These are phyloP conservation scores for Chytriomyces confervae DNA, from an alignment of 192 early-diverging fungal species.

Conservation along the genomic window DNA sequence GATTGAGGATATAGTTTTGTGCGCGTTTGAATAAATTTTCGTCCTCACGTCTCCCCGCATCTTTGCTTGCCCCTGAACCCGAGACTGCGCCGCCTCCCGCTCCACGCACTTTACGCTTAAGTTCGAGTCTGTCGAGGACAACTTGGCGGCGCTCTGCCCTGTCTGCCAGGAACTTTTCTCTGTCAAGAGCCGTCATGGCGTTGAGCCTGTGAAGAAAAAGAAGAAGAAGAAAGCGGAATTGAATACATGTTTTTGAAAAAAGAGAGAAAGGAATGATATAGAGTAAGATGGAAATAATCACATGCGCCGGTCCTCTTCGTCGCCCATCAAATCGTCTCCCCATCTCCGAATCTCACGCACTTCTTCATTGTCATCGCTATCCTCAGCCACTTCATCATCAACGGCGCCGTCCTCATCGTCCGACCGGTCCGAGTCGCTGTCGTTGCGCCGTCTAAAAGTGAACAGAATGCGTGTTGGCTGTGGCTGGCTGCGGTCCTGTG, in stretches of 20 bases:
- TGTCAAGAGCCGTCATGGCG: conserved; percentile 72
- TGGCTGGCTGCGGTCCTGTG: neutral
- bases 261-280: neutral
- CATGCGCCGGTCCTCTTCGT: conserved; percentile 66
- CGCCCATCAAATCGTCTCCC: conserved; percentile 76
- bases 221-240: neutral
- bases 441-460: neutral
- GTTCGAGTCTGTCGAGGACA: conserved; percentile 18
- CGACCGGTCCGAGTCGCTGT: conserved; percentile 32
- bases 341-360: conserved; percentile 70
- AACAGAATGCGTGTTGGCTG: neutral
- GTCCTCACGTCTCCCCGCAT: neutral
- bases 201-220: no score
- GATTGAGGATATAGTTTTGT: no score
- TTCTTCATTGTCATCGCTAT: conserved; percentile 60
- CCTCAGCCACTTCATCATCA: conserved; percentile 31
- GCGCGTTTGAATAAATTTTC: no score
- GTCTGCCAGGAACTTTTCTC: conserved; percentile 78
- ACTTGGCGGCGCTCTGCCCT: conserved; percentile 61
- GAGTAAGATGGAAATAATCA: neutral
- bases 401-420: neutral
- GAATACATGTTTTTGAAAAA: neutral
- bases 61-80: neutral
- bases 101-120: conserved; percentile 18
- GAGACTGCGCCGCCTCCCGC: neutral